Base-by-base conservation (phyloP, 805 yeast species). In the Grigorovia jiainica region DNA sequence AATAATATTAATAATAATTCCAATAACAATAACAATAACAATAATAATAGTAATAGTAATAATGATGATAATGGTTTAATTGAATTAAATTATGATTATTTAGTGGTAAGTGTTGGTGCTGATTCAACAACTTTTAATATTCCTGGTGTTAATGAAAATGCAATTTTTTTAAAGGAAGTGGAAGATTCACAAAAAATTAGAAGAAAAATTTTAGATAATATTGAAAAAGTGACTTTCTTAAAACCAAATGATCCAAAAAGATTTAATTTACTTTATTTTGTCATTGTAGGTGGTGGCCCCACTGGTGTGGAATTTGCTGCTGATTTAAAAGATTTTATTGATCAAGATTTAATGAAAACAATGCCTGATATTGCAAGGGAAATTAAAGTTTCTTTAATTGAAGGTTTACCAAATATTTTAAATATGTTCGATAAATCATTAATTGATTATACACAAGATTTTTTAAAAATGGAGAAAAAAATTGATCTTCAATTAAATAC, bases 281-380 rank as follows among this genome's bases (percentile, higher is more conserved):
- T 90, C 47, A 95, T 90, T 47, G 94, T 92, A 52, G 97, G 97
- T 56, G 97, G 97, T 65, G 97, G 97, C 48, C 97, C 97, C 60
- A 89, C 97, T 33, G 97, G 97, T 70, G 96, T 89, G 48, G 97
- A 89, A 68, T 84, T 87, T 55, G 97, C 97, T 51, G 97, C 95
- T 57, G 97, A 90, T 66, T 71, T 89, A 55, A 92, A 85, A 67
- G 97, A 89, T 66, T 90, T 84, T 67, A 83, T 89, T 47, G 87
- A 84, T 63, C 94, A 89, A 64, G 97, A 90, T 65, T 72, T 89
- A 66, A 68, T 68, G 55, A 84, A 80, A 66, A 85, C 92, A 87
- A 80, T 85, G 67, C 97, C 97, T 34, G 82, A 74, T 55, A 76
- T 89, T 51, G 79, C 87, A 49, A 68, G 72, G 52, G 97, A 89